phyloP scores from a whole-genome alignment of 768 basidiomycete genomes.

The Sporobolomyces phaffii region DNA sequence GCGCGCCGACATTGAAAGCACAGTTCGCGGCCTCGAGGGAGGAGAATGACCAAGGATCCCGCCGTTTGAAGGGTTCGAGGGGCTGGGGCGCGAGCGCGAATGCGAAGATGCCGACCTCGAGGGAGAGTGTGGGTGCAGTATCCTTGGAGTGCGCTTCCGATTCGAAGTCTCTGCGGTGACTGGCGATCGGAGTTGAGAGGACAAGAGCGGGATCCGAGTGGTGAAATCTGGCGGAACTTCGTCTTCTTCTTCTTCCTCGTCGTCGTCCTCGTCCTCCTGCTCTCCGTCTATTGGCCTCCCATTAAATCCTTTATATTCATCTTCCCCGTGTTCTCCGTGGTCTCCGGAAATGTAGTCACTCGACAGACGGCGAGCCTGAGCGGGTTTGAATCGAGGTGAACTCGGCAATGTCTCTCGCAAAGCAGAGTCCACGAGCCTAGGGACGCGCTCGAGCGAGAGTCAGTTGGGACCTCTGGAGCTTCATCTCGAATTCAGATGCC shows the following conservation, averaged over 20 bases:
- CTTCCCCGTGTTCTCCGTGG: no score
- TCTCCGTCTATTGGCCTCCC: no score
- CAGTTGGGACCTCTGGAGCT: no score
- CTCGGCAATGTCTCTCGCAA: not conserved
- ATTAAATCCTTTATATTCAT: no score
- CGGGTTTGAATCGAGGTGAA: no score
- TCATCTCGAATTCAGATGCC: no score
- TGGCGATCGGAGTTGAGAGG: not conserved
- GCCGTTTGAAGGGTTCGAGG: not conserved
- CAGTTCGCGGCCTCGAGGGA: not conserved
- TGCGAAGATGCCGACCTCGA: not conserved
- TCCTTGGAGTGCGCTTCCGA: not conserved
- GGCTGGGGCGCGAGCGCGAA: not conserved
- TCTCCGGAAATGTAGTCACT: no score
- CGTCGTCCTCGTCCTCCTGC: constrained; percentile 2
- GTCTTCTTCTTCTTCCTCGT: constrained; percentile 27
- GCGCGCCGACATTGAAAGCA: constrained; percentile 42
- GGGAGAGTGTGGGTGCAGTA: not conserved
- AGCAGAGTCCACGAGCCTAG: not conserved
- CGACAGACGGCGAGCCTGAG: no score
- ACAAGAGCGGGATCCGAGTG: constrained; percentile 13
- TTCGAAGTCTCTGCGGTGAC: not conserved
- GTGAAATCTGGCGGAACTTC: constrained; percentile 35
- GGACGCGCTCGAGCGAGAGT: no score
- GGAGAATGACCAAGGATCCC: constrained; percentile 5